Evolutionary conservation across 495 filamentous ascomycete species (phyloP).

Genomic region (Penicillium ucsense): DNA sequence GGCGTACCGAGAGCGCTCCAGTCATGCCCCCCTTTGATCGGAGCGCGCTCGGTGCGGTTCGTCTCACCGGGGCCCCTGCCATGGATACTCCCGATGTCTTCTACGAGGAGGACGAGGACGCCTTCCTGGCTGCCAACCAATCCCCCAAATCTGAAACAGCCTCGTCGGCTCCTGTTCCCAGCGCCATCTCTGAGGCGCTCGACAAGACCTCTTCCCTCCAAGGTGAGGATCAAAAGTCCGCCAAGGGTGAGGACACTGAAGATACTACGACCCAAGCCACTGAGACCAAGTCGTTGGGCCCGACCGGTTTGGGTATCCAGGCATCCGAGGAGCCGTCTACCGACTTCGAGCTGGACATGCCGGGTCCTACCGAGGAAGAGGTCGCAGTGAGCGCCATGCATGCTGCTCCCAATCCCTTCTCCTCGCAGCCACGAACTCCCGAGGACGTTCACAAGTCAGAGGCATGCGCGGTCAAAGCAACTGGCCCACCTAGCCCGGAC

Average conservation of each 20-base stretch:
- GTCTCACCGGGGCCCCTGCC: slow-evolving; percentile 53
- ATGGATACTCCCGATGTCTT: slow-evolving; percentile 79
- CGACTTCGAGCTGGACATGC: not conserved
- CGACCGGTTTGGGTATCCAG: slow-evolving; percentile 40
- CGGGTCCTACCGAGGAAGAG: not conserved
- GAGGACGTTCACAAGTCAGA: slow-evolving; percentile 26
- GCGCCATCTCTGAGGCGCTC: not conserved
- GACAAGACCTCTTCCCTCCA: not conserved
- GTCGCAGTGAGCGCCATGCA: slow-evolving; percentile 8
- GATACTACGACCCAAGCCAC: slow-evolving; percentile 31
- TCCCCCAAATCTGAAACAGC: slow-evolving; percentile 16
- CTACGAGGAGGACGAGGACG: slow-evolving; percentile 90
- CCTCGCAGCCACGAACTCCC: slow-evolving; percentile 12
- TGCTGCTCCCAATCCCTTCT: slow-evolving; percentile 15
- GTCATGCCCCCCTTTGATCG: slow-evolving; percentile 76
- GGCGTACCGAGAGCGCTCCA: slow-evolving; percentile 86
- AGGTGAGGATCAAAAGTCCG: slow-evolving; percentile 24
- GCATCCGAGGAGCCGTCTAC: slow-evolving; percentile 14
- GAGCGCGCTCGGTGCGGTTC: slow-evolving; percentile 52
- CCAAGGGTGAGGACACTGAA: slow-evolving; percentile 25
- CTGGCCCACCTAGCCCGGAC: slow-evolving; percentile 29
- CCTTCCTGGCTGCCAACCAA: slow-evolving; percentile 36
- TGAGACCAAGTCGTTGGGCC: slow-evolving; percentile 14
- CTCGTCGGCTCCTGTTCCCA: not conserved
- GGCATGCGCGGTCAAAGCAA: slow-evolving; percentile 14